Conservation (phyloP, 2,329 filamentous ascomycete species). For the Arthrobotrys entomopaga region DNA sequence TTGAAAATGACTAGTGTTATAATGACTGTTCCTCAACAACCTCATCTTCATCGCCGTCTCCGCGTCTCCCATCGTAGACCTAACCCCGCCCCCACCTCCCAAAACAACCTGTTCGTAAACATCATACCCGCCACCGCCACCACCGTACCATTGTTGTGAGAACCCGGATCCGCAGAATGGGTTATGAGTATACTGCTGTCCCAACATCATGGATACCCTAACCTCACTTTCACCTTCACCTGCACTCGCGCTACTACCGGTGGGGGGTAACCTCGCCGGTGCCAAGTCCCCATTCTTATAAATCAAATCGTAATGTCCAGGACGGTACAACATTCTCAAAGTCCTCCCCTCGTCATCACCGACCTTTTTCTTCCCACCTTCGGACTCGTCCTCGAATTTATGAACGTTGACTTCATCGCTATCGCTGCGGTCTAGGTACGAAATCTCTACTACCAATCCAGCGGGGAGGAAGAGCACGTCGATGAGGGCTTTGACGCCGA, state of each 20-base stretch:
- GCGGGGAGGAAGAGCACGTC: slow-evolving; percentile 82
- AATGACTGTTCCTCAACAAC: slow-evolving; percentile 73
- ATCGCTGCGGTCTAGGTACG: slow-evolving; percentile 87
- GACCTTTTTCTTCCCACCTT: slow-evolving; percentile 61
- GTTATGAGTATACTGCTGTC: slow-evolving; percentile 50
- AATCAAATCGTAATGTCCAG: slow-evolving; percentile 92
- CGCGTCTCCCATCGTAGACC: slow-evolving; percentile 4
- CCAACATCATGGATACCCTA: slow-evolving; percentile 64
- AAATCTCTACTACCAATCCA: slow-evolving; percentile 82
- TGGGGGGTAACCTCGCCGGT: slow-evolving; percentile 57
- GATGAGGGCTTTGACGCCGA: slow-evolving; percentile 81
- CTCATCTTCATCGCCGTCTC: slow-evolving; percentile 45
- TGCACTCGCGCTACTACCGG: slow-evolving; percentile 53
- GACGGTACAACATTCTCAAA: slow-evolving; percentile 72
- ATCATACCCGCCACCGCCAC: neutral
- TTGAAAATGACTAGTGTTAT: slow-evolving; percentile 74
- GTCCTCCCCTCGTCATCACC: slow-evolving; percentile 36
- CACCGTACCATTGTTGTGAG: neutral
- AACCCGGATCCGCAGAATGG: slow-evolving; percentile 9
- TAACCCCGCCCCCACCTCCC: neutral
- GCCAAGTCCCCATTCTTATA: slow-evolving; percentile 73
- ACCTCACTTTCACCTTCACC: slow-evolving; percentile 60
- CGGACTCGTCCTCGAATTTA: slow-evolving; percentile 67
- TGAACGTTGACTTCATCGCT: slow-evolving; percentile 80
- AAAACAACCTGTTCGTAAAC: slow-evolving; percentile 8